phyloP scores from a whole-genome alignment of 306 rosid genomes.

The Ochetophila trinervis region DNA sequence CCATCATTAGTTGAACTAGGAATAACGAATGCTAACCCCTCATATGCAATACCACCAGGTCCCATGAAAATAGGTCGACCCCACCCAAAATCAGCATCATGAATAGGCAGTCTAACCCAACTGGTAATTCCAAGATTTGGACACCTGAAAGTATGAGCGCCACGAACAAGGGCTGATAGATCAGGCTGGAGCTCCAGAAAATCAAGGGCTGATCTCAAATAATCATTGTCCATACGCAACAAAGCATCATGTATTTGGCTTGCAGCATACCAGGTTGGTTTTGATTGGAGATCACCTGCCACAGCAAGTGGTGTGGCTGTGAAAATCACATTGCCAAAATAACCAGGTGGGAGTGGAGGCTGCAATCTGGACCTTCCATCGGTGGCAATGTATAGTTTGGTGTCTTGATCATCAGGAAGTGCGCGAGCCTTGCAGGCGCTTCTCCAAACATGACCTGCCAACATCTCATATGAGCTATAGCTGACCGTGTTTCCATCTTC shows the following conservation, averaged over 20 bases:
- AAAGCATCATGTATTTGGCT: slow-evolving; percentile 65
- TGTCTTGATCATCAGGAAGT: slow-evolving; percentile 66
- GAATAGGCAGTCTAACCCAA: slow-evolving; percentile 84
- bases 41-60: slow-evolving; percentile 85
- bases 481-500: slow-evolving; percentile 55
- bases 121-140: slow-evolving; percentile 96
- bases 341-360: slow-evolving; percentile 79
- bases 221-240: slow-evolving; percentile 59
- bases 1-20: slow-evolving; percentile 57
- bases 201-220: slow-evolving; percentile 79
- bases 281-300: slow-evolving; percentile 65
- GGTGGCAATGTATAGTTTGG: slow-evolving; percentile 74
- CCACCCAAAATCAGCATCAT: slow-evolving; percentile 97
- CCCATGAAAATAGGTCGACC: slow-evolving; percentile 97
- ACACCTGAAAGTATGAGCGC: slow-evolving; percentile 77
- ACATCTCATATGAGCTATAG: slow-evolving; percentile 82
- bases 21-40: slow-evolving; percentile 66
- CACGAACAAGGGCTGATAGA: slow-evolving; percentile 73
- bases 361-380: slow-evolving; percentile 80
- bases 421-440: slow-evolving; percentile 61
- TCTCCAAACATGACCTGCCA: slow-evolving; percentile 84
- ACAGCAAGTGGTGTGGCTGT: slow-evolving; percentile 67
- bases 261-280: slow-evolving; percentile 82
- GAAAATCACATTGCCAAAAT: slow-evolving; percentile 86
- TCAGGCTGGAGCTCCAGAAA: slow-evolving; percentile 84